Conservation (phyloP, 192 early-diverging fungal species). For the Paraglomus occultum region DNA sequence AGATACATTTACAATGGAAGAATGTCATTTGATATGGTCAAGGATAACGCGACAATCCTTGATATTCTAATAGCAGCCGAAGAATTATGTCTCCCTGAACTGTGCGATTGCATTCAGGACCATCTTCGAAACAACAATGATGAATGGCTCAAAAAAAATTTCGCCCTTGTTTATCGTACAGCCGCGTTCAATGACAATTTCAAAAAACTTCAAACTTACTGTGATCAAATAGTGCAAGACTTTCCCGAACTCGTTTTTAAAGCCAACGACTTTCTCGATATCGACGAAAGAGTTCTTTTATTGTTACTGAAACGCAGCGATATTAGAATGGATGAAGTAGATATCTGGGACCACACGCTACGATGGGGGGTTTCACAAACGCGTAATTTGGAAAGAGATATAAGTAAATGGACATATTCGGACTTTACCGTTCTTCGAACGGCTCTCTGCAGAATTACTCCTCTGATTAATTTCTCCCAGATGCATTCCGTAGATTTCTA, state of each 20-base stretch:
- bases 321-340: neutral
- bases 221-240: neutral
- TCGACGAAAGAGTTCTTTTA: conserved; percentile 1
- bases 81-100: conserved; percentile 14
- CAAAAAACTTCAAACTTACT: conserved; percentile 15
- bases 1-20: conserved; percentile 26
- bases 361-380: conserved; percentile 15
- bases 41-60: neutral
- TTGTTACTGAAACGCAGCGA: conserved; percentile 17
- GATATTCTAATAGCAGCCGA: conserved; percentile 16
- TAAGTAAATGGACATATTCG: neutral
- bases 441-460: conserved; percentile 1
- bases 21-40: neutral
- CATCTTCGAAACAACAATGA: neutral
- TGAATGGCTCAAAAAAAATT: conserved; percentile 19
- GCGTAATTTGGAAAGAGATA: neutral
- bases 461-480: conserved; percentile 13
- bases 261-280: neutral
- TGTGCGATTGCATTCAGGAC: neutral
- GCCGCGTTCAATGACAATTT: neutral
- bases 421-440: neutral
- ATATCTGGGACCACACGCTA: conserved; percentile 7
- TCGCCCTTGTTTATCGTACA: neutral
- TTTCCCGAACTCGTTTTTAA: conserved; percentile 12
- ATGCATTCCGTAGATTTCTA: conserved; percentile 14